phyloP scores from a whole-genome alignment of 1,284 basidiomycete genomes.

The Pseudozyma thailandica region DNA sequence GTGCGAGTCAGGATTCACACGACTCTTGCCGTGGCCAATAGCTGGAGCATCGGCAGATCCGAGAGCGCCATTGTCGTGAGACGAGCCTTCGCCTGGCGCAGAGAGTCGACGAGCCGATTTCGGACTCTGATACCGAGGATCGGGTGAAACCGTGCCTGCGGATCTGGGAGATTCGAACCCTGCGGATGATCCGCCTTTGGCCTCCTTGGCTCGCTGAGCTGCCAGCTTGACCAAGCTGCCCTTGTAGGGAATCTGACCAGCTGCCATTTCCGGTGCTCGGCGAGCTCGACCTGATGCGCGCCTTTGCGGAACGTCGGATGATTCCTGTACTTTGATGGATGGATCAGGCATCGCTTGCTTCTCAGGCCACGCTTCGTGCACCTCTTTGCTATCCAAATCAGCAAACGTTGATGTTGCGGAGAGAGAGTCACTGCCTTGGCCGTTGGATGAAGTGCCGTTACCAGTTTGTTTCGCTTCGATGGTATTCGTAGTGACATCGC shows the following conservation, averaged over 20 bases:
- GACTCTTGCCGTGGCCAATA: slow-evolving; percentile 6
- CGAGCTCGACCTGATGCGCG: slow-evolving; percentile 44
- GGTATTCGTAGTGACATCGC: not conserved
- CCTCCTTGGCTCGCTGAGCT: slow-evolving; percentile 43
- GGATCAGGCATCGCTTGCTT: slow-evolving; percentile 3
- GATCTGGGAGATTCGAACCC: slow-evolving; percentile 25
- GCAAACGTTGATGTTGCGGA: not conserved
- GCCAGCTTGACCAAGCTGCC: slow-evolving; percentile 49
- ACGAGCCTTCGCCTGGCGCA: not conserved
- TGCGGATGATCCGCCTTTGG: slow-evolving; percentile 11
- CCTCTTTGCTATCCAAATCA: not conserved
- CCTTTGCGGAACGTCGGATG: slow-evolving; percentile 23
- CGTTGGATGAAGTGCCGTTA: not conserved
- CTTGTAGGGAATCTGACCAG: slow-evolving; percentile 49
- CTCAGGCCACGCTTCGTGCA: not conserved
- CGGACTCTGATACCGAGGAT: slow-evolving; percentile 25
- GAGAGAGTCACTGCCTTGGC: not conserved
- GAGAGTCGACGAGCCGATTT: slow-evolving; percentile 12
- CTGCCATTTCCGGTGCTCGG: slow-evolving; percentile 48
- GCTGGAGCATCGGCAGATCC: not conserved
- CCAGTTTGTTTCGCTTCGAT: not conserved
- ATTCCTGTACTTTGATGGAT: not conserved
- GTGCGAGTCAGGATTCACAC: too few species aligned
- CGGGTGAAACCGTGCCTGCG: slow-evolving; percentile 33
- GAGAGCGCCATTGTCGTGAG: not conserved